Conservation (phyloP, 179 eudicot genomes). For the Silene coronaria region DNA sequence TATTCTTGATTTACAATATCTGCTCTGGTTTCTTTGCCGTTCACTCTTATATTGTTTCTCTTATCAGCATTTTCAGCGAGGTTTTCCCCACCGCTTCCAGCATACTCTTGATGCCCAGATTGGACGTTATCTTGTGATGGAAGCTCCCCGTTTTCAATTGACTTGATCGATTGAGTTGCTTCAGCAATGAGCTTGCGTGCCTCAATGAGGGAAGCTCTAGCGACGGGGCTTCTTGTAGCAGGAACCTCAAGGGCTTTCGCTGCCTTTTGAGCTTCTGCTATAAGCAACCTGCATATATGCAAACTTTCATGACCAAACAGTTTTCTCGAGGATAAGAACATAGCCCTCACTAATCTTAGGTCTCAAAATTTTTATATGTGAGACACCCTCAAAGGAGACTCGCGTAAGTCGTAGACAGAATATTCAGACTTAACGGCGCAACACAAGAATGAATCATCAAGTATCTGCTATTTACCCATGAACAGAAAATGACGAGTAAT, state of each 20-base stretch:
- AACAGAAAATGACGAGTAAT: neutral
- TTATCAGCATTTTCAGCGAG: neutral
- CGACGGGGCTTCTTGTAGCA: conserved; percentile 66
- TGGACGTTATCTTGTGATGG: conserved; percentile 20
- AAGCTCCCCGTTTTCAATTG: conserved; percentile 40
- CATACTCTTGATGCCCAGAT: conserved; percentile 13
- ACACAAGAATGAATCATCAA: neutral
- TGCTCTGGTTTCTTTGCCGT: conserved; percentile 12
- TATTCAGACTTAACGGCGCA: neutral
- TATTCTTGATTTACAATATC: neutral
- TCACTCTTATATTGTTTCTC: conserved; percentile 9
- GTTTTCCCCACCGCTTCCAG: conserved; percentile 16
- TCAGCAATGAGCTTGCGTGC: conserved; percentile 74
- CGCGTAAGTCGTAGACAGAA: neutral
- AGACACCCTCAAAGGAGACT: too few species aligned
- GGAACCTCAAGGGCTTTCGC: conserved; percentile 75
- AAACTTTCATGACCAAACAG: neutral
- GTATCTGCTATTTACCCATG: neutral
- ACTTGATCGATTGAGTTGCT: conserved; percentile 58
- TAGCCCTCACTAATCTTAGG: too few species aligned
- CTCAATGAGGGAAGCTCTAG: conserved; percentile 73
- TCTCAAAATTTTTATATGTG: too few species aligned
- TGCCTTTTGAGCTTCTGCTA: conserved; percentile 87
- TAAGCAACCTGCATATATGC: conserved; percentile 47
- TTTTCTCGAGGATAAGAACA: neutral